A percentile compares a stretch with the other conserved stretches of the same genome.
Conservation (phyloP, 2,329 filamentous ascomycete genomes). For the Diaporthe sp. region DNA sequence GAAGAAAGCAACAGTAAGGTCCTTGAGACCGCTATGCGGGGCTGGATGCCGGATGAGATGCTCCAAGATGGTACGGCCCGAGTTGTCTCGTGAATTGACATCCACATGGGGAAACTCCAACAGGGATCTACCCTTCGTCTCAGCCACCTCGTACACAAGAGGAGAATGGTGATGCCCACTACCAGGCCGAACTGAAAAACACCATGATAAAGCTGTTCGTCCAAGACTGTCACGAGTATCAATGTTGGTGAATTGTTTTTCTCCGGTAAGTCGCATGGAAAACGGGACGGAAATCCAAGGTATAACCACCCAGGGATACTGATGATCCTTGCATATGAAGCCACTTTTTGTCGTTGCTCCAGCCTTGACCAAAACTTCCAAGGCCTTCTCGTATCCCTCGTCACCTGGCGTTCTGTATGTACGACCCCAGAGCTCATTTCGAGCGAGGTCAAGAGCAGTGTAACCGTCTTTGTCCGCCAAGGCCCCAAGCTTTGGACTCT, state of each 20-base stretch:
- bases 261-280: not conserved
- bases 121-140: not conserved
- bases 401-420: not conserved
- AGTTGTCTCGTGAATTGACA: not conserved
- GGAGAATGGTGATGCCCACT: no score
- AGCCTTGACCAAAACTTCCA: not conserved
- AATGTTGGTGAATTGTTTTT: not conserved
- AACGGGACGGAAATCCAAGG: not conserved
- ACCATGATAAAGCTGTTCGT: not conserved
- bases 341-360: not conserved
- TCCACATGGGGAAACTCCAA: not conserved
- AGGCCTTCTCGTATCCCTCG: rapidly evolving
- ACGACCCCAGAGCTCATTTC: not conserved
- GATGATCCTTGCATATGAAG: not conserved
- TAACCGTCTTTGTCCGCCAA: not conserved
- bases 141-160: no score
- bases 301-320: not conserved
- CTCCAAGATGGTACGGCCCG: not conserved
- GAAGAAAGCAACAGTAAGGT: not conserved
- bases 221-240: not conserved
- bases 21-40: rapidly evolving
- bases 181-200: no score
- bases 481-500: not conserved
- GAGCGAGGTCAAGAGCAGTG: not conserved
- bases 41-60: not conserved